Conservation (phyloP, 2,329 filamentous ascomycete species). For the Rosellinia necatrix region DNA sequence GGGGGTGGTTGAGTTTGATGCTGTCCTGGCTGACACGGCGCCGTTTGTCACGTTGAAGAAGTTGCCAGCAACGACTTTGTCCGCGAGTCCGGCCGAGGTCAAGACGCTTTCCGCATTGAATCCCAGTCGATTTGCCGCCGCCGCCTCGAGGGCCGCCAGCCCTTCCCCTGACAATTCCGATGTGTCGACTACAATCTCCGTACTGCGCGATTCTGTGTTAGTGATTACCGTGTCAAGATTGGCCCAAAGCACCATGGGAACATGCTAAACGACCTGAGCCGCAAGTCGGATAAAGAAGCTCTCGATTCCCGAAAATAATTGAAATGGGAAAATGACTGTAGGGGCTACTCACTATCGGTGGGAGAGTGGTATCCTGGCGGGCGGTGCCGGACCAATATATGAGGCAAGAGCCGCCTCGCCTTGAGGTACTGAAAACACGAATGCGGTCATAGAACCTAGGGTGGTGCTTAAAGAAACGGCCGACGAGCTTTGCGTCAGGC, state of each 20-base stretch:
- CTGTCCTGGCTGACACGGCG: conserved; percentile 16
- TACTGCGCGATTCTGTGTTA: conserved; percentile 20
- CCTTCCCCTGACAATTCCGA: conserved; percentile 32
- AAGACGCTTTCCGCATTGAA: conserved; percentile 37
- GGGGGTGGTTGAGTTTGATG: conserved; percentile 2
- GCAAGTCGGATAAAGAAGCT: neutral
- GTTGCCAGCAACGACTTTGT: conserved; percentile 43
- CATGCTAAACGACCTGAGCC: no score
- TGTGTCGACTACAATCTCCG: conserved; percentile 40
- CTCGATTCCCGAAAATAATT: neutral
- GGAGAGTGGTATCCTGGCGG: conserved; percentile 37
- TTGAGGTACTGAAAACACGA: conserved; percentile 30
- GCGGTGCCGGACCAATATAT: conserved; percentile 38
- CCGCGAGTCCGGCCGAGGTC: conserved; percentile 36
- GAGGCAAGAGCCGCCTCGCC: conserved; percentile 32
- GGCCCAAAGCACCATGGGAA: neutral
- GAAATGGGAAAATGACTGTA: neutral
- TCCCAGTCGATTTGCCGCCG: conserved; percentile 33
- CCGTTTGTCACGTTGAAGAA: conserved; percentile 44
- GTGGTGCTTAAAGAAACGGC: conserved; percentile 32
- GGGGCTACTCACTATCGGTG: conserved; percentile 34
- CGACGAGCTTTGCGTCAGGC: conserved; percentile 38
- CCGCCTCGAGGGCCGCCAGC: conserved; percentile 33
- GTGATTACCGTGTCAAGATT: neutral
- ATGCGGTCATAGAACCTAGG: conserved; percentile 28